Percentiles rank a stretch among this genome's conserved stretches.
Evolutionary conservation across 257 asterid species (phyloP).

Genomic region (Rauvolfia tetraphylla): DNA sequence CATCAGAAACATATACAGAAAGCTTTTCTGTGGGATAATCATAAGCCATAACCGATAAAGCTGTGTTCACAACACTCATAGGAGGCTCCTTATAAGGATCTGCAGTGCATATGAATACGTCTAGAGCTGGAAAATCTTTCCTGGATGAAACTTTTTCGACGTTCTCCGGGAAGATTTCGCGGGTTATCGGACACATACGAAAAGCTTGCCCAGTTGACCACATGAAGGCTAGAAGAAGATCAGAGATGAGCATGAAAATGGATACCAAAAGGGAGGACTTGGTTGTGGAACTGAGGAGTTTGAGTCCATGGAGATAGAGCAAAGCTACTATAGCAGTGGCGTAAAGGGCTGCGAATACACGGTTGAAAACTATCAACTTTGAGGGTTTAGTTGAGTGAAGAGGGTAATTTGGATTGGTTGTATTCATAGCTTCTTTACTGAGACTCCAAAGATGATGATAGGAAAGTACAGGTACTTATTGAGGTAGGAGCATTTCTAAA

Average conservation of each 20-base stretch:
- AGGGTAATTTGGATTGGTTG: not conserved
- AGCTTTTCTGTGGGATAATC: conserved; percentile 63
- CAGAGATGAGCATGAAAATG: conserved; percentile 43
- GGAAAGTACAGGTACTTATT: too few species aligned
- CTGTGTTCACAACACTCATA: conserved; percentile 55
- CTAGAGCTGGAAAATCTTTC: conserved; percentile 47
- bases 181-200: conserved; percentile 62
- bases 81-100: conserved; percentile 82
- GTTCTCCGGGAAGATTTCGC: conserved; percentile 41
- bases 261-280: conserved; percentile 25
- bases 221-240: conserved; percentile 52
- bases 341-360: conserved; percentile 54
- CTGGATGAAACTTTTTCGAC: conserved; percentile 12
- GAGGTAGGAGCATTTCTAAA: too few species aligned
- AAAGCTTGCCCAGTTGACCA: conserved; percentile 53
- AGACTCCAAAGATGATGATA: not conserved
- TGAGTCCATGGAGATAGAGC: conserved; percentile 44
- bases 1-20: conserved; percentile 70
- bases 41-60: conserved; percentile 70
- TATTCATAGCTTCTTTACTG: not conserved
- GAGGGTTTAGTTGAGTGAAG: not conserved
- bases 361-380: conserved; percentile 32
- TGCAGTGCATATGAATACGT: conserved; percentile 75
- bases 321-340: conserved; percentile 32
- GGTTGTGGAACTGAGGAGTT: conserved; percentile 33